Base-by-base conservation (phyloP, 75 land plant species). In the Ceratopteris richardii region DNA sequence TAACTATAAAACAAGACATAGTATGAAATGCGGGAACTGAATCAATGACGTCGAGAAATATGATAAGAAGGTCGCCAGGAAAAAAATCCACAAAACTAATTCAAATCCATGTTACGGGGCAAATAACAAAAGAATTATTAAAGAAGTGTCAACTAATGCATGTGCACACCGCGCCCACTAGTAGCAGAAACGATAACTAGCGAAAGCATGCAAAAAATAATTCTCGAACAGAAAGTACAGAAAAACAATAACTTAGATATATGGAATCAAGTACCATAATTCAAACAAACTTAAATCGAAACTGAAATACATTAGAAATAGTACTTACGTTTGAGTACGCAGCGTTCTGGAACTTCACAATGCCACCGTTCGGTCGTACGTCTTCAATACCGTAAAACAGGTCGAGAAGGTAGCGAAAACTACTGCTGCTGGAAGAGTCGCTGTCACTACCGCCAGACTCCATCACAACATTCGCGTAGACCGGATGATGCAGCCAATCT, bases 321-420 rank as follows among this genome's bases (percentile, higher is more conserved):
- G 52, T 31, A 66, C 82, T 71, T 62, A 86, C 90, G 87, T 86
- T 83, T 54, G 87, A 84, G 78, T 77, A 87, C 22, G 89, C 89
- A 81, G 92, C 92, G 67, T 78, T 66, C 46, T 66, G 69, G 89
- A 84, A 87, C 52, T 81, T 84, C 80, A 77, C 75, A 67, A 85
- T 79, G 5, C 81, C 92, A 26, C 92, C 92, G 85, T 75, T 40
- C 12, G 88, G 89, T 61, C 82, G 74, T 31, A 86, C 69, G 74
- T 86, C 87, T 66, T 86, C 90, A 71, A 86, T 75, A 69, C 68
- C 72, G 83, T 86, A 86, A 17, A 46, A 17, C 2, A 46, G 50
- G 46, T 78, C 83, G 23, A 86, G 86, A 31, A 86, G 87, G 78
- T 82, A 82, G 11, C 66, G 68, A 16, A 71, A 54, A 22, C 70